These are phyloP conservation scores for Mycocentrospora acerina DNA, from an alignment of 2,329 filamentous ascomycete genomes.

Conservation along the genomic window DNA sequence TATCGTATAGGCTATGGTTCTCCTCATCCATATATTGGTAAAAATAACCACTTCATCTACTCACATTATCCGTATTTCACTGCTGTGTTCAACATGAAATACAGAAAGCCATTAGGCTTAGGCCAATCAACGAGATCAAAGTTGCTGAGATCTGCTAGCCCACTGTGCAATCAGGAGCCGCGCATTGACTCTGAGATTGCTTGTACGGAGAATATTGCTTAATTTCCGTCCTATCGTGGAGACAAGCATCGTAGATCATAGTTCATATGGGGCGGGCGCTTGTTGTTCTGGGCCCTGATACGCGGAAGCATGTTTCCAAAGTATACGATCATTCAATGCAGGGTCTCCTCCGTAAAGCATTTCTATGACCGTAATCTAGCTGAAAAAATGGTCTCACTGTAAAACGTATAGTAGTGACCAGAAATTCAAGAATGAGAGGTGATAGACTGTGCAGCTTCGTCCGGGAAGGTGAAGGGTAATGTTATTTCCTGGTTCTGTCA, in stretches of 20 bases:
- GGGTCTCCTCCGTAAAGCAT: too few relatives aligned
- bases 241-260: constrained; percentile 3
- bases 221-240: constrained; percentile 4
- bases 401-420: neutral
- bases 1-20: too few relatives aligned
- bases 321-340: neutral
- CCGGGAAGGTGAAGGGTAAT: too few relatives aligned
- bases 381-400: too few relatives aligned
- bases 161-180: neutral
- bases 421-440: neutral
- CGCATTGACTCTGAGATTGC: constrained; percentile 4
- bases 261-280: neutral
- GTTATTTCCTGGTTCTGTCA: too few relatives aligned
- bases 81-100: too few relatives aligned
- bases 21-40: too few relatives aligned
- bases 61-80: too few relatives aligned
- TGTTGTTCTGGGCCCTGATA: constrained; percentile 2
- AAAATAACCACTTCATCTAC: too few relatives aligned
- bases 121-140: too few relatives aligned
- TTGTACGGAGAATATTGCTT: constrained; percentile 2
- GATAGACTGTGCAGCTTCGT: too few relatives aligned
- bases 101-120: neutral
- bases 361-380: too few relatives aligned
- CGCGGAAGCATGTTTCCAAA: constrained; percentile 6
- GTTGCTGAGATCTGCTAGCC: neutral